phyloP scores from a whole-genome alignment of 2,329 filamentous ascomycete species.

The Claviceps citrina region DNA sequence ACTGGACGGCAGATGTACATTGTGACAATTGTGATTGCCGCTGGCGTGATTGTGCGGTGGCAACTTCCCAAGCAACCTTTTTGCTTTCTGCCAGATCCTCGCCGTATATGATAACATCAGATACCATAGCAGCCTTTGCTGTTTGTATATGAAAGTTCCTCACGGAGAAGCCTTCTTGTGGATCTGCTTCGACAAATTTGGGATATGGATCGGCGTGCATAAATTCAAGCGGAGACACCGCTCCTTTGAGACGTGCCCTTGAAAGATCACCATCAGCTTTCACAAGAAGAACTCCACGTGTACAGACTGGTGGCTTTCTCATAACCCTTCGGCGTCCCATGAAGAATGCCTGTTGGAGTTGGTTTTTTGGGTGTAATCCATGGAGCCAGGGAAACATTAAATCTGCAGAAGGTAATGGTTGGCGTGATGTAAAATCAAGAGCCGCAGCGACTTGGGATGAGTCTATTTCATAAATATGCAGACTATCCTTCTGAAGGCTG shows the following conservation, averaged over 20 bases:
- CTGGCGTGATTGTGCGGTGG: constrained; percentile 64
- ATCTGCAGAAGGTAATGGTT: constrained; percentile 71
- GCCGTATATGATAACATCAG: constrained; percentile 86
- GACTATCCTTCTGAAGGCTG: constrained; percentile 30
- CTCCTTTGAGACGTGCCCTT: constrained; percentile 66
- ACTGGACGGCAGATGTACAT: constrained; percentile 42
- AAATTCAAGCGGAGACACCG: constrained; percentile 69
- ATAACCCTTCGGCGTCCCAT: constrained; percentile 57
- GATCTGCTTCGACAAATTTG: constrained; percentile 71
- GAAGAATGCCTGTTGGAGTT: constrained; percentile 82
- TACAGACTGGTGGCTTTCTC: constrained; percentile 52
- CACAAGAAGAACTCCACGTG: constrained; percentile 70
- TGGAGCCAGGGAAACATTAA: constrained; percentile 93
- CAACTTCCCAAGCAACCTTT: constrained; percentile 52
- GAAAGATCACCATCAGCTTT: constrained; percentile 74
- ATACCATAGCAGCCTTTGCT: constrained; percentile 72
- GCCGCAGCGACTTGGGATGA: constrained; percentile 54
- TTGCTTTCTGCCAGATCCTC: constrained; percentile 47
- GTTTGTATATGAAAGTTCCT: constrained; percentile 95
- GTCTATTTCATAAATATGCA: constrained; percentile 59
- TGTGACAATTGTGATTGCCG: constrained; percentile 45
- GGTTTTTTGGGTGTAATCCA: constrained; percentile 76
- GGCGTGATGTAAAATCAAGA: constrained; percentile 58
- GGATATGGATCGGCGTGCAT: constrained; percentile 36
- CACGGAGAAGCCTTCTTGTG: constrained; percentile 80